These are phyloP conservation scores for Paragyromitra xinjiangensis DNA, from an alignment of 495 filamentous ascomycete species.

Conservation along the genomic window DNA sequence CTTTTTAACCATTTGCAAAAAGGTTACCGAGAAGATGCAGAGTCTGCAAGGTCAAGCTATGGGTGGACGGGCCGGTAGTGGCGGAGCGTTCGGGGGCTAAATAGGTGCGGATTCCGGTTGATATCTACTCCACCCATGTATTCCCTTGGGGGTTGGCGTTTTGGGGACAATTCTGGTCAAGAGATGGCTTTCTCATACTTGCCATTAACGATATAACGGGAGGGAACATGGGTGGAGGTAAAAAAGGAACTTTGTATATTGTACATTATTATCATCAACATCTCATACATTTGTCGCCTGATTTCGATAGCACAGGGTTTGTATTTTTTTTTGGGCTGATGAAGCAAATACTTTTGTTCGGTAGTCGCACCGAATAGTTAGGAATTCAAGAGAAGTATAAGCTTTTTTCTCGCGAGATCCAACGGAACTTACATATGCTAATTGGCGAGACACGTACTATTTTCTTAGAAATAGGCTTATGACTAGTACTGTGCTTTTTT, in stretches of 20 bases:
- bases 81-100: slow-evolving; percentile 45
- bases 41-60: slow-evolving; percentile 47
- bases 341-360: neutral
- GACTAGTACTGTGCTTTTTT: too few relatives aligned
- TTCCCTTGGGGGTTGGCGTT: slow-evolving; percentile 8
- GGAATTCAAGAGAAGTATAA: neutral
- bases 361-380: neutral
- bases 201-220: slow-evolving; percentile 13
- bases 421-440: neutral
- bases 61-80: slow-evolving; percentile 33
- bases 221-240: neutral
- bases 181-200: slow-evolving; percentile 4
- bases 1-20: slow-evolving; percentile 18
- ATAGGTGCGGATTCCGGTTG: slow-evolving; percentile 16
- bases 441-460: neutral
- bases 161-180: neutral
- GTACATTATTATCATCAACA: slow-evolving; percentile 37
- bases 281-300: slow-evolving; percentile 11
- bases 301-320: slow-evolving; percentile 4
- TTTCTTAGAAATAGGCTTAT: too few relatives aligned
- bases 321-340: neutral
- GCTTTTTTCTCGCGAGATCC: neutral
- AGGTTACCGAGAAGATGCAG: slow-evolving; percentile 57
- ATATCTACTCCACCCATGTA: slow-evolving; percentile 16
- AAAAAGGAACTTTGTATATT: slow-evolving; percentile 28